Evolutionary conservation across 164 flowering plant species (phyloP), one percentile per base, ranked within the genome.

Genomic region (Dillenia suffruticosa): DNA sequence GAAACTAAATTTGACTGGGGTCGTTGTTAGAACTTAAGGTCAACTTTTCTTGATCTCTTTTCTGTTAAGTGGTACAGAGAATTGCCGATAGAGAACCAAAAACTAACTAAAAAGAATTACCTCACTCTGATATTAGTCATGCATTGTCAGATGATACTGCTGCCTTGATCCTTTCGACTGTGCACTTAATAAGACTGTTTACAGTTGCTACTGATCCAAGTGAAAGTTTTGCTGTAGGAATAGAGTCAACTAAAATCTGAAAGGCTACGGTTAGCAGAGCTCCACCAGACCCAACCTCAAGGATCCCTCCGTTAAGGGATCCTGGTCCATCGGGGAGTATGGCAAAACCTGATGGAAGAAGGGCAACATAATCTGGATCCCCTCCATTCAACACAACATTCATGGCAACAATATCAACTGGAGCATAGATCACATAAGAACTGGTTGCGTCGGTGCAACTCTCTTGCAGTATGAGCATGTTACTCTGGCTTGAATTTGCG

Each of bases 391-490:
- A 49, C 9, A 95, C 96, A 24, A 87, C 78, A 45, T 88, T 89
- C 97, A 95, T 92, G 2, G 97, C 94, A 9, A 51, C 86, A 8
- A 85, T 72, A 56, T 92, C 97, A 2, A 92, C 96, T 0, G 97
- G 97, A 9, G 99, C 97, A 61, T 95, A 92, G 15, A 95, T 82
- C 8, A 95, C 96, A 15, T 78, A 84, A 14, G 88, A 89, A 44
- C 94, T 96, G 0, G 97, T 80, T 0, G 87, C 24, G 49, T 92
- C 96, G 0, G 82, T 82, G 81, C 85, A 81, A 57, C 92, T 90
- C 81, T 95, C 99, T 68, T 95, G 99, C 51, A 95, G 75, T 64
- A 95, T 90, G 66, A 92, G 83, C 97, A 92, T 95, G 76, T 92
- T 95, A 80, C 94, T 84, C 60, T 92, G 99, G 80, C 80, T 90